Evolutionary conservation across 805 yeast species (phyloP), one percentile per base, ranked within the genome.

Genomic region (Ogataea pilisensis): DNA sequence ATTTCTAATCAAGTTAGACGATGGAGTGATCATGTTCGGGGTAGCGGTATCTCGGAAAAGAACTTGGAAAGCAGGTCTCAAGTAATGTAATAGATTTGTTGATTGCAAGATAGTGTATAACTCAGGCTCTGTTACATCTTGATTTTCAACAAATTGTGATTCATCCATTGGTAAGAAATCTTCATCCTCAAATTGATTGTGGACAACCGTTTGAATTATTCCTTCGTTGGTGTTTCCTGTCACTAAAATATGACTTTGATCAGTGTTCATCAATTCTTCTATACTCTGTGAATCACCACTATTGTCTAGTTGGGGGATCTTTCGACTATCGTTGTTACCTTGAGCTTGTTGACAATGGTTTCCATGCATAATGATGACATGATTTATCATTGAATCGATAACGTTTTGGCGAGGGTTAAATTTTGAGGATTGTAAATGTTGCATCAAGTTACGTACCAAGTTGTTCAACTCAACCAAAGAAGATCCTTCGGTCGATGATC

Each of bases 81-180:
- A 41, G 32, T 51, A 57, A 12, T 48, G 35, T 13, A 54, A 43
- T n/a, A 47, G 34, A 1, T 46, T 48, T 17, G 46, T 54, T 2
- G 54, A 44, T 32, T 54, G 51, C 19, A 58, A 46, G 7, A 55
- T 31, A 7, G 38, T 21, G 6, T 60, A 34, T 8, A 63, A 35
- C 39, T 61, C 64, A 2, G 44, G 26, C 12, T 62, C 66, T 1
- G 57, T 37, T 8, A 55, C 31, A n/a, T 53, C 44, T 8, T 40
- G 41, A 36, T 60, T 60, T 44, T 63, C 68, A 14, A 63, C 43
- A 20, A 58, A 30, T 36, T 63, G 67, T 3, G 67, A 60, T 44
- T 64, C 69, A 43, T 64, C 69, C 64, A 64, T 49, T 9, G 66
- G 61, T 4, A 45, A 14, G 24, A 31, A 55, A 3, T 46, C 38